Percentiles rank a stretch among this genome's conserved stretches.
These are phyloP conservation scores for Sporothrix variecibatus DNA, from an alignment of 2,329 filamentous ascomycete genomes.

Conservation along the genomic window DNA sequence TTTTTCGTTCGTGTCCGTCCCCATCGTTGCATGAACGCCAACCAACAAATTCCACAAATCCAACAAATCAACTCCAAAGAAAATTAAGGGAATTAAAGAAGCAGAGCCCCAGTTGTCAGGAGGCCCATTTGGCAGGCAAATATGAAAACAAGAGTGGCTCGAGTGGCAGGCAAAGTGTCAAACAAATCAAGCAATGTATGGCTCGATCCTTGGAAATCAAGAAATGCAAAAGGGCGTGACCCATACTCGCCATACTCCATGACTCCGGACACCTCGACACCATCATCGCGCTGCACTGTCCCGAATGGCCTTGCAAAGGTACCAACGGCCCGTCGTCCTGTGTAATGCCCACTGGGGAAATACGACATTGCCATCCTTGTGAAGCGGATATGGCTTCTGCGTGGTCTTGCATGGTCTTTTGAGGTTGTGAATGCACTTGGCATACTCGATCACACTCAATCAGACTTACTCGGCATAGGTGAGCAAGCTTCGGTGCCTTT, in stretches of 20 bases:
- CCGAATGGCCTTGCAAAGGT: not conserved
- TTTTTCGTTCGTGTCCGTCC: not conserved
- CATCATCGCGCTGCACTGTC: constrained; percentile 13
- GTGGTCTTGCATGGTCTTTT: no score
- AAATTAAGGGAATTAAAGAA: not conserved
- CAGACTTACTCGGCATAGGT: no score
- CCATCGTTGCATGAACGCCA: not conserved
- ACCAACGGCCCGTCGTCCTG: not conserved
- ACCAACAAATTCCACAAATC: not conserved
- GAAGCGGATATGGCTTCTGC: not conserved
- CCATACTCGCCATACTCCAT: no score
- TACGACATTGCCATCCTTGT: not conserved
- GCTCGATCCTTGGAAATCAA: constrained; percentile 2
- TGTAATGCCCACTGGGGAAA: not conserved
- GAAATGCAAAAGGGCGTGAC: not conserved
- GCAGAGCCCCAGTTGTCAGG: not conserved
- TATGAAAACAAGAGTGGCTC: not conserved
- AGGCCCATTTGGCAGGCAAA: not conserved
- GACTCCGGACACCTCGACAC: not conserved
- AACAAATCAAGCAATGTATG: not conserved
- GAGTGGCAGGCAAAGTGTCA: not conserved
- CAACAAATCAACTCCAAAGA: not conserved
- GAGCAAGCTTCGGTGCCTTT: not conserved
- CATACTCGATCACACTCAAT: no score
- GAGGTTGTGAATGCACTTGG: no score